A percentile compares a stretch with the other conserved stretches of the same genome.
Conservation (phyloP, 2,329 filamentous ascomycete genomes). For the Teratosphaeria zuluensis region DNA sequence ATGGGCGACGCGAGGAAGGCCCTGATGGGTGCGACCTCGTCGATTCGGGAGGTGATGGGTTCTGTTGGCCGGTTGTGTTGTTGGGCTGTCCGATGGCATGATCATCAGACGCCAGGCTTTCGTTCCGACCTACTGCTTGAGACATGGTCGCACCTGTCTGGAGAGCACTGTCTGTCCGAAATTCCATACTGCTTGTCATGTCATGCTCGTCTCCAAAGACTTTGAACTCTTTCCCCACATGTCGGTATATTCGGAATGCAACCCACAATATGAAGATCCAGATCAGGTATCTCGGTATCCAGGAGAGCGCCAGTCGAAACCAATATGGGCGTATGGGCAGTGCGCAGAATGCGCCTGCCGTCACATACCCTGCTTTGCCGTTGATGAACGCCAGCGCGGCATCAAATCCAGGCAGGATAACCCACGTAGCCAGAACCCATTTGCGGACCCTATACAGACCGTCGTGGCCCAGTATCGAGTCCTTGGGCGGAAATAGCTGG, state of each 20-base stretch:
- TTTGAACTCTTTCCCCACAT: constrained; percentile 45
- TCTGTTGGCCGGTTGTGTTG: neutral
- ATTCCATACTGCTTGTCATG: constrained; percentile 4
- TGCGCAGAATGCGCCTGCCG: constrained; percentile 60
- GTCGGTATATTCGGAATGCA: constrained; percentile 61
- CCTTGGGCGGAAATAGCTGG: constrained; percentile 55
- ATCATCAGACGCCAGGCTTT: constrained; percentile 18
- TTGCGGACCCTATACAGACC: constrained; percentile 61
- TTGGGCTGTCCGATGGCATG: neutral
- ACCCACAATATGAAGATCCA: constrained; percentile 54
- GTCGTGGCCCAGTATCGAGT: constrained; percentile 38
- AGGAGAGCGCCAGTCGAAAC: constrained; percentile 59
- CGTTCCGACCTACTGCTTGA: neutral
- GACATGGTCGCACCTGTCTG: neutral
- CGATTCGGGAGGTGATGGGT: neutral
- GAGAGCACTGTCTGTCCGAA: constrained; percentile 4
- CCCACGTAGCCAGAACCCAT: constrained; percentile 48
- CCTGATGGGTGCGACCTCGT: neutral
- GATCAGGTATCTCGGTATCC: constrained; percentile 65
- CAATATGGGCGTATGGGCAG: constrained; percentile 57
- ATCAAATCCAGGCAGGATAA: constrained; percentile 50
- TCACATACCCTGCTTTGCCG: constrained; percentile 40
- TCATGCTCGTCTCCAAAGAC: constrained; percentile 26
- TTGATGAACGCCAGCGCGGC: constrained; percentile 56
- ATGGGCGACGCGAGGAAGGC: constrained; percentile 6